Evolutionary conservation across 495 filamentous ascomycete genomes (phyloP).

Genomic region (Penicillium silybi): DNA sequence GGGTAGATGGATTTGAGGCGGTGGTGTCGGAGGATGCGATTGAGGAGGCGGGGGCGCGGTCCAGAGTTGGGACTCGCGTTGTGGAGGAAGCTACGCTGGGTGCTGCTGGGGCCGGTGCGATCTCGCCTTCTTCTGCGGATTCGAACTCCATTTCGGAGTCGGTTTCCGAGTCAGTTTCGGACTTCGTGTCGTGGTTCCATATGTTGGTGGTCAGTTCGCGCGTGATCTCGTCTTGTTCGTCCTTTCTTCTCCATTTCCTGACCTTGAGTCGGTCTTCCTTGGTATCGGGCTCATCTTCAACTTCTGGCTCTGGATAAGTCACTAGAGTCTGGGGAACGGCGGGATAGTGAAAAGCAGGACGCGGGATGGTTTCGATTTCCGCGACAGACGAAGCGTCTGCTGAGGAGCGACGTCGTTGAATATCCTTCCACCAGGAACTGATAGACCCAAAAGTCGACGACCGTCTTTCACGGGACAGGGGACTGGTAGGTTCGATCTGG

Average conservation of each 20-base stretch:
- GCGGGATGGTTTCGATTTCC: background rate
- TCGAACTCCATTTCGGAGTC: too few relatives aligned
- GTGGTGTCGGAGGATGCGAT: slow-evolving; percentile 11
- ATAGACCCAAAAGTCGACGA: background rate
- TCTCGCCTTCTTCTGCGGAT: background rate
- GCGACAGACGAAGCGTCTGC: background rate
- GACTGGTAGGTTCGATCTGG: background rate
- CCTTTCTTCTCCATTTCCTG: background rate
- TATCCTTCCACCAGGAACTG: background rate
- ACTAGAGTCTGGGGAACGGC: background rate
- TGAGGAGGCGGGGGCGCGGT: slow-evolving; percentile 1
- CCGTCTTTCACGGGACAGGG: background rate
- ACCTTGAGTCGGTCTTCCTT: background rate
- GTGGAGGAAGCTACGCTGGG: background rate
- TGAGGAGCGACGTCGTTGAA: background rate
- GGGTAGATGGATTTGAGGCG: background rate
- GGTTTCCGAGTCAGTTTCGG: background rate
- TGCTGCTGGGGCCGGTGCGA: background rate
- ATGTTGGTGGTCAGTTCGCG: background rate
- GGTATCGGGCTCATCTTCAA: background rate
- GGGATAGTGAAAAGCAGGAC: background rate
- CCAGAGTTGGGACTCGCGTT: background rate
- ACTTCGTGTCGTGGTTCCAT: background rate
- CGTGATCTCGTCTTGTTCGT: background rate
- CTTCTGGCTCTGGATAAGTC: too few relatives aligned